A percentile compares a stretch with the other conserved stretches of the same genome.
These are phyloP conservation scores for Colletotrichum gigasporum DNA, from an alignment of 2,329 filamentous ascomycete genomes.

Conservation along the genomic window DNA sequence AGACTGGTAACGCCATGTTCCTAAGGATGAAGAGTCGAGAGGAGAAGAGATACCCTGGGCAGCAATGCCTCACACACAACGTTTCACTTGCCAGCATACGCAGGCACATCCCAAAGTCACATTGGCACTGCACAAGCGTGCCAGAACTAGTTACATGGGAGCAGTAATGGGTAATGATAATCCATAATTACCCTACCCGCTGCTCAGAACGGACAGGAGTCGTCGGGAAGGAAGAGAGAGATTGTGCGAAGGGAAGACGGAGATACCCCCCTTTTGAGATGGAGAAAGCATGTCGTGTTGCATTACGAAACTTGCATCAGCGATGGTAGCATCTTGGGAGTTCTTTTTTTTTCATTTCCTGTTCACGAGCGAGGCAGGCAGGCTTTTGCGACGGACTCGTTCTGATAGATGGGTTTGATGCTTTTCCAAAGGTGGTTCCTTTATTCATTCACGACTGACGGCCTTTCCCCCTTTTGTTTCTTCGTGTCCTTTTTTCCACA, in stretches of 20 bases:
- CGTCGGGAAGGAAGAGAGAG: neutral
- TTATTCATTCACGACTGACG: neutral
- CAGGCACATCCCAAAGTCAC: neutral
- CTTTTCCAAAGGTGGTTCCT: neutral
- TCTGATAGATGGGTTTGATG: neutral
- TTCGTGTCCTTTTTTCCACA: neutral
- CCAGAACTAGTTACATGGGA: neutral
- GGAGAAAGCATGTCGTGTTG: neutral
- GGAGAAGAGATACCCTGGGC: neutral
- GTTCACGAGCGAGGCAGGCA: neutral
- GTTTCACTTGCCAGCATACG: neutral
- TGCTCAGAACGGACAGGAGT: constrained; percentile 6
- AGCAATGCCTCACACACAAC: neutral
- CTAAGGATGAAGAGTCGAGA: neutral
- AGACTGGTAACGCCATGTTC: neutral
- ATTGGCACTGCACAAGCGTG: neutral
- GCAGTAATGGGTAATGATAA: constrained; percentile 36
- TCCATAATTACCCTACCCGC: constrained; percentile 15
- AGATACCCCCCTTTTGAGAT: constrained; percentile 21
- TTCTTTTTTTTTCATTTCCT: neutral
- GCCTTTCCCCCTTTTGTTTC: neutral
- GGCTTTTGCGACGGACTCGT: neutral
- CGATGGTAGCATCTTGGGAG: constrained; percentile 20
- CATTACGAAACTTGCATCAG: constrained; percentile 26
- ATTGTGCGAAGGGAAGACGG: neutral